Evolutionary conservation across 805 yeast species (phyloP).

Genomic region (Kazachstania psychrophila): DNA sequence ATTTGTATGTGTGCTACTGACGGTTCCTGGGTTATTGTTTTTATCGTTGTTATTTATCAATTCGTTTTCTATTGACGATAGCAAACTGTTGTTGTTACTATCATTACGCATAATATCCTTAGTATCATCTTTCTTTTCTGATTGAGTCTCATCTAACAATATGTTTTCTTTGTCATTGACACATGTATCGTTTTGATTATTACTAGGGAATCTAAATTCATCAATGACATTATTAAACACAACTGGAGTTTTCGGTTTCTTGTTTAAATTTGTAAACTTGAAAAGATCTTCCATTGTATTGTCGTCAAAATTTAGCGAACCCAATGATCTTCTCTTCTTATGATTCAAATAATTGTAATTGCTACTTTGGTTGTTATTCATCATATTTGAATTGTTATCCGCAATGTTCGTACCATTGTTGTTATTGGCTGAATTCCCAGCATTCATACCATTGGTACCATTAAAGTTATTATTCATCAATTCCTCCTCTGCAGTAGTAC

Average conservation of each 20-base stretch:
- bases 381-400: background rate
- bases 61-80: background rate
- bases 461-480: slow-evolving; percentile 5
- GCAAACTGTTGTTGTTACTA: background rate
- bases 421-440: slow-evolving; percentile 1
- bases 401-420: slow-evolving; percentile 1
- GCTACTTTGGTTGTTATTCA: background rate
- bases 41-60: background rate
- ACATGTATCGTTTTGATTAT: background rate
- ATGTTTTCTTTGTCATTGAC: background rate
- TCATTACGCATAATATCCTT: background rate
- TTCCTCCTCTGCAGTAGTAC: slow-evolving; percentile 2
- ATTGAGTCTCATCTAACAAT: too few relatives aligned
- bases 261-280: slow-evolving; percentile 20
- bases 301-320: slow-evolving; percentile 23
- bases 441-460: slow-evolving; percentile 1
- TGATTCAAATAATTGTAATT: slow-evolving; percentile 3
- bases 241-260: slow-evolving; percentile 10
- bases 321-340: slow-evolving; percentile 22
- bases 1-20: background rate
- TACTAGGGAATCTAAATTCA: slow-evolving; percentile 3
- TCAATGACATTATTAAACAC: slow-evolving; percentile 2
- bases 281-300: slow-evolving; percentile 25
- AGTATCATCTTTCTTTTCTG: background rate
- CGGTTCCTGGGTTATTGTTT: background rate